Base-by-base conservation (phyloP, 2,329 filamentous ascomycete species). In the Calonectria pteridis region DNA sequence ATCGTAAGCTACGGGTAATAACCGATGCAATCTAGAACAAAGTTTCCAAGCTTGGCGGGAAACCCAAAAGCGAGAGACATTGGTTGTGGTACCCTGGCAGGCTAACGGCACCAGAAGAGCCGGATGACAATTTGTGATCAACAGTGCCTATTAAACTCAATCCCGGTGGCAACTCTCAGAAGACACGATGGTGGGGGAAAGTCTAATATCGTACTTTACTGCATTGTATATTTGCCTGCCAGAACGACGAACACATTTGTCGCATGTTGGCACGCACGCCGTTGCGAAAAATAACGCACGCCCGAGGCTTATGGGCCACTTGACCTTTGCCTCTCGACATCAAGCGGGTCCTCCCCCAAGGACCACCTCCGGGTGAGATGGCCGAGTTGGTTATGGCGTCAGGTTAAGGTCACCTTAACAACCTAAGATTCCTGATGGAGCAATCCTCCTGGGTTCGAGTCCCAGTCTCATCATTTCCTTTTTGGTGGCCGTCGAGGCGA, bases 321-420 rank as follows among this genome's bases (percentile, higher is more conserved):
- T 72, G 50, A n/a, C 35, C 62, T 71, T 65, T n/a, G 2, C 11
- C 7, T 18, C 35, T 10, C 5, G 20, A 11, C 67, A 73, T 68
- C 69, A 73, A 75, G 74, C 70, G 74, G 74, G 51, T 75, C 74
- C 63, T 28, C 40, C 40, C n/a, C 18, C 10, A 62, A 40, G 67
- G 35, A 55, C 33, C 11, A 55, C 33, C 11, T 33, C 63, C 50
- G 33, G 75, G 75, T 75, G 71, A 76, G 73, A 76, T 76, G 75
- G 75, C 75, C 75, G 75, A 76, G 75, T 76, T 76, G 75, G 75
- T 76, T 76, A 76, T 76, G 75, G 75, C 75, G 75, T 76, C n/a
- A n/a, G n/a, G n/a, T n/a, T n/a, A n/a, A n/a, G n/a, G n/a, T n/a
- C n/a, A n/a, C n/a, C n/a, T n/a, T n/a, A n/a, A n/a, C n/a, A n/a